A percentile compares a stretch with the other conserved stretches of the same genome.
phyloP scores from a whole-genome alignment of 2,329 filamentous ascomycete species.

The Cladosporium phlei region DNA sequence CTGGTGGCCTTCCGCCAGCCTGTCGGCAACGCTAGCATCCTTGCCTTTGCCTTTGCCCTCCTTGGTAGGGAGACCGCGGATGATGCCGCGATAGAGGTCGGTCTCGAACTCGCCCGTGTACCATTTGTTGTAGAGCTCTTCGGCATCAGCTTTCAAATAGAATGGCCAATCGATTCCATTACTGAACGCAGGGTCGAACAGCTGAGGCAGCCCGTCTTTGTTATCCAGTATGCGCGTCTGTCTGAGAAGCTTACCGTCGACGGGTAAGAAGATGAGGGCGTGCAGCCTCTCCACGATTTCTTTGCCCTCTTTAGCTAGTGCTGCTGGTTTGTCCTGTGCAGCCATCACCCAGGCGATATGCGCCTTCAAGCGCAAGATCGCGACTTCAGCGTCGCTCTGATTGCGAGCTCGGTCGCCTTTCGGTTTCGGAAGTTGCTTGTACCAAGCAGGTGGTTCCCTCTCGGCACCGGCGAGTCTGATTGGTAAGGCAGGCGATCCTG shows the following conservation, averaged over 20 bases:
- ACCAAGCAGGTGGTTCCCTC: conserved; percentile 7
- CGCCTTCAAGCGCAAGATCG: neutral
- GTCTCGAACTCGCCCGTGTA: conserved; percentile 37
- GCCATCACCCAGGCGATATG: neutral
- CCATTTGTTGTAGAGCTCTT: conserved; percentile 46
- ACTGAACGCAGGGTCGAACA: conserved; percentile 33
- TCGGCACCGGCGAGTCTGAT: neutral
- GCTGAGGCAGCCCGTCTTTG: conserved; percentile 35
- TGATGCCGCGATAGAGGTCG: conserved; percentile 45
- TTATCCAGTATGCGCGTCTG: conserved; percentile 35
- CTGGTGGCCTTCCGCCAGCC: conserved; percentile 16
- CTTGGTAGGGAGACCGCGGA: conserved; percentile 16
- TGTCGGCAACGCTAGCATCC: conserved; percentile 12
- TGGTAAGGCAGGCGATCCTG: too few species aligned
- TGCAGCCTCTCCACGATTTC: conserved; percentile 36
- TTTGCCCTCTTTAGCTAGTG: conserved; percentile 20
- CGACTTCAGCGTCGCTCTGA: neutral
- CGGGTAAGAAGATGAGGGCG: conserved; percentile 34
- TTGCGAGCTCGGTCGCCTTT: neutral
- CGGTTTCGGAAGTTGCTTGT: neutral
- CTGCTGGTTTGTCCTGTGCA: conserved; percentile 2
- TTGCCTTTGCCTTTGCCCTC: conserved; percentile 7
- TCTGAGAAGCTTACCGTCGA: conserved; percentile 31
- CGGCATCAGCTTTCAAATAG: conserved; percentile 46
- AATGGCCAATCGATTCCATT: conserved; percentile 35